These are phyloP conservation scores for Paxillus involutus DNA, from an alignment of 768 basidiomycete species.

Conservation along the genomic window DNA sequence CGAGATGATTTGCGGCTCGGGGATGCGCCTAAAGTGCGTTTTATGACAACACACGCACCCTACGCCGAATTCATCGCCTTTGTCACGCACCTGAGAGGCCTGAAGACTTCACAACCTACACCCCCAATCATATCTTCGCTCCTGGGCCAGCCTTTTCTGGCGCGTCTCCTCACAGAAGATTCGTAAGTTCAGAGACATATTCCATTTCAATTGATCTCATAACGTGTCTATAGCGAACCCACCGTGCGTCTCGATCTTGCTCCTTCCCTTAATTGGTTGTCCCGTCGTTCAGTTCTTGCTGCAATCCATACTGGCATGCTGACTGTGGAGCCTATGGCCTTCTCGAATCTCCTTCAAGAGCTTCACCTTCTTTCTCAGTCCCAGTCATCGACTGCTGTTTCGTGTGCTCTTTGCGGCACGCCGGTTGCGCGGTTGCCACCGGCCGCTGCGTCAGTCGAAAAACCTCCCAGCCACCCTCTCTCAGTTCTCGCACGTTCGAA, in stretches of 20 bases:
- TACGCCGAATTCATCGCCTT: conserved; percentile 83
- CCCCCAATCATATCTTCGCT: conserved; percentile 73
- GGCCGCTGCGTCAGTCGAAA: conserved; percentile 17
- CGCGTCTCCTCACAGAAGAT: conserved; percentile 77
- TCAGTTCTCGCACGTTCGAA: conserved; percentile 31
- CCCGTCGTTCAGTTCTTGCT: conserved; percentile 74
- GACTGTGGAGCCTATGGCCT: conserved; percentile 81
- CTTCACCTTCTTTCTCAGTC: conserved; percentile 44
- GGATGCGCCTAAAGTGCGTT: conserved; percentile 34
- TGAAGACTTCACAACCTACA: conserved; percentile 58
- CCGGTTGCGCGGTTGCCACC: conserved; percentile 50
- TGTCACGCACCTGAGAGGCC: conserved; percentile 68
- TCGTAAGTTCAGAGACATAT: conserved; percentile 57
- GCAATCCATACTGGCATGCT: conserved; percentile 90
- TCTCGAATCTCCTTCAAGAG: conserved; percentile 58
- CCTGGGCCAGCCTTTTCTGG: conserved; percentile 75
- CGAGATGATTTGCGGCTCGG: conserved; percentile 31
- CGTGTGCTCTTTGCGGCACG: conserved; percentile 77
- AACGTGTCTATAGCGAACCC: conserved; percentile 59
- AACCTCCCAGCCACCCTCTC: conserved; percentile 35
- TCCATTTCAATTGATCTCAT: conserved; percentile 10
- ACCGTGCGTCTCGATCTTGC: conserved; percentile 92
- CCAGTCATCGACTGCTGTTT: conserved; percentile 45
- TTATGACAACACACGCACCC: conserved; percentile 69
- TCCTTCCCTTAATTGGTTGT: conserved; percentile 92